These are phyloP conservation scores for Physaria fendleri DNA, from an alignment of 345 rosid genomes.

Conservation along the genomic window DNA sequence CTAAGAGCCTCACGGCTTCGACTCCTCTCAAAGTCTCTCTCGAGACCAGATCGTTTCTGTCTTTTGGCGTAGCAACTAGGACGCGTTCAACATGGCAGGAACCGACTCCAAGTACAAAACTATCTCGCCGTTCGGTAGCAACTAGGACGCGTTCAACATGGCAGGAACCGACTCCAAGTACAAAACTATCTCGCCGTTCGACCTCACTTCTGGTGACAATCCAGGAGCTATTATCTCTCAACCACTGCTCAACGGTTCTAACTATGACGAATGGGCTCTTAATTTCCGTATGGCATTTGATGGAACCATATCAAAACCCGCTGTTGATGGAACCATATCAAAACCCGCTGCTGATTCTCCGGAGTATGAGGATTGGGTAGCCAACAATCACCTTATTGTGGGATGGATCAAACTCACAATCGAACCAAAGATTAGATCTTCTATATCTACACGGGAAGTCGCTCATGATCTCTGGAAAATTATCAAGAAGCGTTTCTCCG, in stretches of 20 bases:
- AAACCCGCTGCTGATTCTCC: neutral
- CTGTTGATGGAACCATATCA: neutral
- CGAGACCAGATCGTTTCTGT: too few relatives aligned
- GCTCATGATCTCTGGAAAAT: neutral
- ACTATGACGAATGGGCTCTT: neutral
- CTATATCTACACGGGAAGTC: neutral
- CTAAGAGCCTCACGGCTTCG: too few relatives aligned
- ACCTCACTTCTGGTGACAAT: neutral
- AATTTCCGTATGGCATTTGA: neutral
- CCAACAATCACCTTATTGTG: neutral
- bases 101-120: too few relatives aligned
- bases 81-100: too few relatives aligned
- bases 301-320: neutral
- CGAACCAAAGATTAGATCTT: neutral
- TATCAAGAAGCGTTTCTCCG: neutral
- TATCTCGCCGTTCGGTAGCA: too few relatives aligned
- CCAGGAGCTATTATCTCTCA: neutral
- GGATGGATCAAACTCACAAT: neutral
- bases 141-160: too few relatives aligned
- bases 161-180: too few relatives aligned
- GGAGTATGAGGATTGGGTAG: neutral
- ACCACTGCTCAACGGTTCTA: neutral
- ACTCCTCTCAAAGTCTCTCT: too few relatives aligned
- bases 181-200: neutral
- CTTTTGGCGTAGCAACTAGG: too few relatives aligned